Base-by-base conservation (phyloP, 2,329 filamentous ascomycete genomes). In the Myriangium duriaei region DNA sequence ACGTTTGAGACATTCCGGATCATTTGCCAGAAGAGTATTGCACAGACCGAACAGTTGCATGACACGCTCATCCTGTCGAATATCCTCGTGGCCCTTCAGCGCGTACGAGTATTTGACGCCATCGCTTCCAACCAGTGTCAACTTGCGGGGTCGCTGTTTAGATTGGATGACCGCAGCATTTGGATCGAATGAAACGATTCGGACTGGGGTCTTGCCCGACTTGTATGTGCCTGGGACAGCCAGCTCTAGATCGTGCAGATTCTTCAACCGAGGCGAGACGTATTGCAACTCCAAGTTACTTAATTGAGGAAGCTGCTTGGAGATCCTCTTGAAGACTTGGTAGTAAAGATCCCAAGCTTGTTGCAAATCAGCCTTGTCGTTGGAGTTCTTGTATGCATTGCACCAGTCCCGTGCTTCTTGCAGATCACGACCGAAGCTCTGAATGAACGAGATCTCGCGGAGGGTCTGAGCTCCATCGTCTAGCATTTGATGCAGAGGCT, bases 321-420 rank as follows among this genome's bases (percentile, higher is more conserved):
- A 82, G 55, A 99, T 96, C 55, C 92, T 83, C 44, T 87, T 78
- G 75, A 98, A 98, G 1, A 96, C 91, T 48, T 93, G 86, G 61
- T 98, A 98, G 62, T 99, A 99, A 11, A 98, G 73, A 60, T 99
- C 92, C 91, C 91, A 99, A 5, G 91, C 91, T 60, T 94, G 86
- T 54, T 96, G 98, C 32, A 98, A 74, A 56, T 99, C 92, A 33
- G 84, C 88, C 43, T 91, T 77, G 53, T 98, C 91, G 35, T 79
- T 72, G n/a, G 83, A 91, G 29, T 76, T 75, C 51, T 84, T 80
- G 61, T 93, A 98, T 37, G 92, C 83, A 45, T 83, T 79, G 58
- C 91, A 98, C 80, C 91, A 98, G 49, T 96, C 87, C 43, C 85
- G 80, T 6, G 91, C 92, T 60, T 99, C 92, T 42, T 84, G 81